These are phyloP conservation scores for Colletotrichum viniferum DNA, from an alignment of 2,329 filamentous ascomycete genomes.

Conservation along the genomic window DNA sequence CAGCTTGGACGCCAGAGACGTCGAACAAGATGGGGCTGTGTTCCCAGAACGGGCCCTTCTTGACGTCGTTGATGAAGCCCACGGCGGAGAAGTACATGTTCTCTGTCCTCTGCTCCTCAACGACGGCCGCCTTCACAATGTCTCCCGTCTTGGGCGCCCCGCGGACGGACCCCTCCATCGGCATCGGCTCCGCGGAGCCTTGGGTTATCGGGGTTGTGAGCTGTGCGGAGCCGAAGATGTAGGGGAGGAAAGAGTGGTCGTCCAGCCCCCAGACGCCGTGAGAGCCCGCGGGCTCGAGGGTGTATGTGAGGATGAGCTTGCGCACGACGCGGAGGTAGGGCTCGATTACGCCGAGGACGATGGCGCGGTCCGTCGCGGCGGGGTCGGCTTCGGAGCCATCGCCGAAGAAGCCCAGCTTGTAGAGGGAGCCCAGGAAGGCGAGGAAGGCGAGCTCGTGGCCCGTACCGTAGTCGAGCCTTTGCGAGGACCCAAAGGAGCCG, in stretches of 20 bases:
- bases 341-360: conserved; percentile 83
- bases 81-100: conserved; percentile 97
- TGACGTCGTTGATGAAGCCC: conserved; percentile 97
- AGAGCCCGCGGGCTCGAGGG: conserved; percentile 90
- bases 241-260: conserved; percentile 92
- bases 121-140: conserved; percentile 67
- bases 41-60: conserved; percentile 95
- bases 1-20: conserved; percentile 85
- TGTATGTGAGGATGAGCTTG: conserved; percentile 86
- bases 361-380: conserved; percentile 72
- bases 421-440: conserved; percentile 86
- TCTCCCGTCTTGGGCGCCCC: conserved; percentile 74
- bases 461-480: conserved; percentile 92
- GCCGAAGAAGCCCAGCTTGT: conserved; percentile 83
- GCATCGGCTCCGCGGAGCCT: conserved; percentile 63
- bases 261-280: conserved; percentile 99
- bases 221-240: conserved; percentile 94
- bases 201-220: conserved; percentile 75
- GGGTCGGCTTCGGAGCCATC: conserved; percentile 17
- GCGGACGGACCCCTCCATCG: conserved; percentile 77
- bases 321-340: conserved; percentile 85
- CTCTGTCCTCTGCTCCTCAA: conserved; percentile 66
- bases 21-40: conserved; percentile 93
- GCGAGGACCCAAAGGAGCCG: conserved; percentile 85
- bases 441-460: conserved; percentile 95